Evolutionary conservation across 2,329 filamentous ascomycete species (phyloP).

Genomic region (Colletotrichum sidae): DNA sequence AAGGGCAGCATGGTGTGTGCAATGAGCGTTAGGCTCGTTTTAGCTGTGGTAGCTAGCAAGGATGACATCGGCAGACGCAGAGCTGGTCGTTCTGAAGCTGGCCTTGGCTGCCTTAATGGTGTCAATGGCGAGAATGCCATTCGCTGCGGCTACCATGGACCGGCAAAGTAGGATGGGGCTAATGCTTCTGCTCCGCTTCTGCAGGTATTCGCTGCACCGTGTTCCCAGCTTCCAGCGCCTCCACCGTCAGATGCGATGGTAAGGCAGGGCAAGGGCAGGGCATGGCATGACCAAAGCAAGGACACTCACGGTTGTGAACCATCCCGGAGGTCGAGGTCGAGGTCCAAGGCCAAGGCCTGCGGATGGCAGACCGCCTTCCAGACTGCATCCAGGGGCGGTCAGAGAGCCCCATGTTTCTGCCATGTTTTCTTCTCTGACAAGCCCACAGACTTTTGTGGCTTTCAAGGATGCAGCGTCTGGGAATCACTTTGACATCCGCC

Average conservation of each 20-base stretch:
- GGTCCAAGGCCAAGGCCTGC: background rate
- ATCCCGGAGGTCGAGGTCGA: too few relatives aligned
- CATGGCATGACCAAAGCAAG: too few relatives aligned
- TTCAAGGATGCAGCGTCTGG: constrained; percentile 4
- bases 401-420: constrained; percentile 25
- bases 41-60: constrained; percentile 34
- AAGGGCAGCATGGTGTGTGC: constrained; percentile 26
- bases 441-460: constrained; percentile 4
- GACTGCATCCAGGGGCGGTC: background rate
- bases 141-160: constrained; percentile 17
- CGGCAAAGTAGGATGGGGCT: constrained; percentile 13
- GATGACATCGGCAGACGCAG: constrained; percentile 23
- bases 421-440: constrained; percentile 11
- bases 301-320: background rate
- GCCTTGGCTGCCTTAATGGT: constrained; percentile 30
- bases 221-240: constrained; percentile 31
- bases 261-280: constrained; percentile 15
- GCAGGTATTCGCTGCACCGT: constrained; percentile 33
- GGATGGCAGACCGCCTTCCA: constrained; percentile 28
- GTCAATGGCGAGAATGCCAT: constrained; percentile 27
- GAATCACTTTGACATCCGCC: background rate
- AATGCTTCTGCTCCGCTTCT: constrained; percentile 29
- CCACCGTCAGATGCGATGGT: constrained; percentile 15
- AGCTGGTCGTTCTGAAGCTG: constrained; percentile 25
- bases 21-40: constrained; percentile 34